A percentile compares a stretch with the other conserved stretches of the same genome.
phyloP scores from a whole-genome alignment of 495 filamentous ascomycete genomes.

The Umbilicaria muhlenbergii region DNA sequence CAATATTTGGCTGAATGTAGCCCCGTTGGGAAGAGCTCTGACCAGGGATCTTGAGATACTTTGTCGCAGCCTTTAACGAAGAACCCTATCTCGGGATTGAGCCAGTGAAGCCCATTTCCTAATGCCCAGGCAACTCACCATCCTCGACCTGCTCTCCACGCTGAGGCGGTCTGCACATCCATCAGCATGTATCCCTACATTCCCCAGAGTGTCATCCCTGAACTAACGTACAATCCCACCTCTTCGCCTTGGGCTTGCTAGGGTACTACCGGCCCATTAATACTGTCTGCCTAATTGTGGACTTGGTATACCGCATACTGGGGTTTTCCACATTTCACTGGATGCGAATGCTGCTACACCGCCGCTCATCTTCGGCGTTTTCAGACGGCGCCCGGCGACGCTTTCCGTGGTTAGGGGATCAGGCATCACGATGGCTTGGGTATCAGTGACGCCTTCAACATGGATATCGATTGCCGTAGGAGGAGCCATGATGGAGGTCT shows the following conservation, averaged over 20 bases:
- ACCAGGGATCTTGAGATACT: slow-evolving; percentile 55
- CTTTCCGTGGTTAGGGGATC: slow-evolving; percentile 56
- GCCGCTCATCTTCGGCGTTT: slow-evolving; percentile 47
- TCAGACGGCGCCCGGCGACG: slow-evolving; percentile 51
- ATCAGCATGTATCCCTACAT: not conserved
- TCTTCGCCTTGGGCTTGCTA: slow-evolving; percentile 60
- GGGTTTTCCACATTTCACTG: slow-evolving; percentile 74
- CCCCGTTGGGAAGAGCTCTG: slow-evolving; percentile 5
- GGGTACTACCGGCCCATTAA: too few relatives aligned
- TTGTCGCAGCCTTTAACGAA: slow-evolving; percentile 59
- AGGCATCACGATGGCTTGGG: slow-evolving; percentile 25
- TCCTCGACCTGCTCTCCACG: slow-evolving; percentile 35
- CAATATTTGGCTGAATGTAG: not conserved
- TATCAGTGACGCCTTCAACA: slow-evolving; percentile 23
- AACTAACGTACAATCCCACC: slow-evolving; percentile 62
- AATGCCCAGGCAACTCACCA: not conserved
- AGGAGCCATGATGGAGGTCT: slow-evolving; percentile 30
- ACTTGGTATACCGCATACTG: slow-evolving; percentile 24
- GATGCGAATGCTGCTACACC: slow-evolving; percentile 63
- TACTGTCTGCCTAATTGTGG: too few relatives aligned
- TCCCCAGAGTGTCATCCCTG: not conserved
- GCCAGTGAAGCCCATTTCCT: not conserved
- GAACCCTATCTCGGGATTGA: slow-evolving; percentile 6
- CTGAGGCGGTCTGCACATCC: slow-evolving; percentile 33
- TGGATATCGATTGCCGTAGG: slow-evolving; percentile 26